Base-by-base conservation (phyloP, 352 stramenopile species). In the Phytophthora sojae region DNA sequence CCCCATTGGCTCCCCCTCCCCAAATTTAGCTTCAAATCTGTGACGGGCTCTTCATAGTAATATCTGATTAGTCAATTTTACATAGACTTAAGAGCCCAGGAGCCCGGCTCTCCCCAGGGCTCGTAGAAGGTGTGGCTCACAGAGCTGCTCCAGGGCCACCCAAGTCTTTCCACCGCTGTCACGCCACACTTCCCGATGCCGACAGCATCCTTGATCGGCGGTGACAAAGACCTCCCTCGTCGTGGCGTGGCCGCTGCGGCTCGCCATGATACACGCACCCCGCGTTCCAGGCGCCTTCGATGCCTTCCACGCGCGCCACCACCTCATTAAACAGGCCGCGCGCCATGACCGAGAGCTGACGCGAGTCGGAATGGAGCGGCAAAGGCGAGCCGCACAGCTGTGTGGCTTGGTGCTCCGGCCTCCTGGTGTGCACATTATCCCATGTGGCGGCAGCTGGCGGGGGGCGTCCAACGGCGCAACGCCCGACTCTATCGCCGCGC, bases 351-450 rank as follows among this genome's bases (percentile, higher is more conserved):
- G 14, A 17, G 12, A 61, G 32, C 49, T n/a, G 50, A 17, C 39
- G 29, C 67, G 26, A 55, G 61, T 64, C 62, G 57, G 68, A 57
- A 9, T 56, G 57, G 68, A 57, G 4, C 50, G 44, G 68, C 50
- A 75, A 75, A 75, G 62, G 68, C 61, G 68, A 67, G 56, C 51
- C 61, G 47, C 50, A 51, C 62, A 71, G 50, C 61, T 75, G 68
- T 61, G 21, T 55, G 58, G 35, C 25, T 60, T 21, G 42, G 15
- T n/a, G 42, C 42, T 49, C 17, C 42, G 15, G n/a, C 42, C 42
- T 8, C 42, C 42, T 49, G 42, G 42, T 21, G 42, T 51, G n/a
- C 45, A 15, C 45, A 19, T 63, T 75, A 65, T 71, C 51, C 54
- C 67, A 67, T 65, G 65, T 44, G 14, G 37, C 37, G 32, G 26